phyloP scores from a whole-genome alignment of 2,329 filamentous ascomycete species.

The Rhynchosporium graminicola region DNA sequence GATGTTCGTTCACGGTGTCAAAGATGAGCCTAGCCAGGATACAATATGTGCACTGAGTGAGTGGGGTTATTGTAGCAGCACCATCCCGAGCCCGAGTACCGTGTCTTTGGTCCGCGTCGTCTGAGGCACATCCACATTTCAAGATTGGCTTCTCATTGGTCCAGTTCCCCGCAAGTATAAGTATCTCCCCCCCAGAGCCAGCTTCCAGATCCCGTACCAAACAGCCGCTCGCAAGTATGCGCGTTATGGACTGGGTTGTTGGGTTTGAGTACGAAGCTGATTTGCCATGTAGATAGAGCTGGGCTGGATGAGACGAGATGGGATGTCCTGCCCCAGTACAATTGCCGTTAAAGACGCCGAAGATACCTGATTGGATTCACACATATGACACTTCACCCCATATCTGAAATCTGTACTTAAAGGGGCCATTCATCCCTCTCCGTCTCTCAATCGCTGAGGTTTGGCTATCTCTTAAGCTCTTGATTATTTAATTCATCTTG shows the following conservation, averaged over 20 bases:
- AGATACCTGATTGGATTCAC: too few species aligned
- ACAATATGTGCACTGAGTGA: background rate
- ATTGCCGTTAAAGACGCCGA: slow-evolving; percentile 31
- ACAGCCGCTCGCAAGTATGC: slow-evolving; percentile 19
- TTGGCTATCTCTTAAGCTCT: background rate
- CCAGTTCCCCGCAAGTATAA: slow-evolving; percentile 23
- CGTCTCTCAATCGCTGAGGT: background rate
- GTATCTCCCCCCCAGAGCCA: slow-evolving; percentile 12
- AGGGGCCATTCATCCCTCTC: background rate
- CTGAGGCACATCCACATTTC: slow-evolving; percentile 8
- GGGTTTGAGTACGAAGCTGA: slow-evolving; percentile 12
- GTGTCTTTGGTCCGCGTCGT: slow-evolving; percentile 19
- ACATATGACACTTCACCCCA: background rate
- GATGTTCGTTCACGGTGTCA: background rate
- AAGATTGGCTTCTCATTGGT: background rate
- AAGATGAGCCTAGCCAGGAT: background rate
- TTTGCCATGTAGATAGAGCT: slow-evolving; percentile 23
- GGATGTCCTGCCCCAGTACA: slow-evolving; percentile 18
- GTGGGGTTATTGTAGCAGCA: background rate
- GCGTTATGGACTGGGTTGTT: slow-evolving; percentile 16
- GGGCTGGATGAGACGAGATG: slow-evolving; percentile 2
- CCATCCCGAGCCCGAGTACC: slow-evolving; percentile 10
- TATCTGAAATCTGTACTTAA: slow-evolving; percentile 8
- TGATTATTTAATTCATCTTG: background rate
- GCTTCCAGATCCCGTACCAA: slow-evolving; percentile 24